Percentiles rank a stretch among this genome's conserved stretches.
These are phyloP conservation scores for Trifolium fragiferum DNA, from an alignment of 306 rosid species.

Conservation along the genomic window DNA sequence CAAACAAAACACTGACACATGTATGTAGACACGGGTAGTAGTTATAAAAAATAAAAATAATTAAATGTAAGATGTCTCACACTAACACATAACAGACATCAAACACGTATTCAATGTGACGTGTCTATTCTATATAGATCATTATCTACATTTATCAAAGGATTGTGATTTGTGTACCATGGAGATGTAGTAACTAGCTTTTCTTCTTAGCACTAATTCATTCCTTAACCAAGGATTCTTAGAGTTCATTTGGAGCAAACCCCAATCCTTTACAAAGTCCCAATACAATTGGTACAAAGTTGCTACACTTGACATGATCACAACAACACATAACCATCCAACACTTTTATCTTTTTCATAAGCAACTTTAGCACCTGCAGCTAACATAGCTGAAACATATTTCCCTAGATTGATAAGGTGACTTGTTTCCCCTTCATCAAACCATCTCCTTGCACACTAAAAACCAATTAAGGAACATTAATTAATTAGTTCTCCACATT, in stretches of 20 bases:
- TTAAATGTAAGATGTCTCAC: not conserved
- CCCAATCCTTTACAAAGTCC: constrained; percentile 99
- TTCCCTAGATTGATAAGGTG: constrained; percentile 91
- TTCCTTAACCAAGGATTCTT: constrained; percentile 98
- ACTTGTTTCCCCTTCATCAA: constrained; percentile 91
- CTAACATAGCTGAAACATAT: constrained; percentile 97
- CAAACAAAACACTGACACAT: no score
- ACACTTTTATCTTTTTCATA: constrained; percentile 76
- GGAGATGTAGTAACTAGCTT: constrained; percentile 83
- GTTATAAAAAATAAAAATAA: no score
- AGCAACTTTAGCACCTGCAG: constrained; percentile 98
- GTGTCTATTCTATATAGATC: not conserved
- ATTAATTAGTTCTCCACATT: not conserved
- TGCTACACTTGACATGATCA: constrained; percentile 87
- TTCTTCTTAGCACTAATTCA: constrained; percentile 84
- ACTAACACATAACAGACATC: no score
- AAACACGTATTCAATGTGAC: not conserved
- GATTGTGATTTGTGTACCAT: constrained; percentile 69
- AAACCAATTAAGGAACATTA: constrained; percentile 12
- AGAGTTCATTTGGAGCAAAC: constrained; percentile 93
- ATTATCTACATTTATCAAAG: not conserved
- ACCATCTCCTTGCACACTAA: constrained; percentile 96
- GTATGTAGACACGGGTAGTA: not conserved
- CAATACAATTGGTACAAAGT: constrained; percentile 96
- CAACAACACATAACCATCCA: constrained; percentile 90